Evolutionary conservation across 805 yeast species (phyloP).

Genomic region (Saccharomycopsis malanga): DNA sequence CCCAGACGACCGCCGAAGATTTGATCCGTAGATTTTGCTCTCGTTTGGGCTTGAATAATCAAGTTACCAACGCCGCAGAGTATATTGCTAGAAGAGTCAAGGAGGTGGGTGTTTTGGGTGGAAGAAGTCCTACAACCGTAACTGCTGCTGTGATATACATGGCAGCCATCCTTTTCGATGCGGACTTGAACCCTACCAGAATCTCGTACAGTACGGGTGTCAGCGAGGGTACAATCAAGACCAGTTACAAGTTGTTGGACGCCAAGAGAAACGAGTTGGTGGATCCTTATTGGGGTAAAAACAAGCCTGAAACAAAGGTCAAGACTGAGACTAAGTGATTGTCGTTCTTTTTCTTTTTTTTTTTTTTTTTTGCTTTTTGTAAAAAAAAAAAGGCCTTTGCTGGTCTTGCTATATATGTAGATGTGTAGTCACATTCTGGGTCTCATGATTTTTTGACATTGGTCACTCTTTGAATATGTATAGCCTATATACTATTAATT

Average conservation of each 20-base stretch:
- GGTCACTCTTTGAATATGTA: too few relatives aligned
- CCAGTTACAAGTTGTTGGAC: slow-evolving; percentile 76
- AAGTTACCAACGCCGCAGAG: slow-evolving; percentile 88
- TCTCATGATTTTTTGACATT: too few relatives aligned
- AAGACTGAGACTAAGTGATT: background rate
- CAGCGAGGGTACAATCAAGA: slow-evolving; percentile 94
- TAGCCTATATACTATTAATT: too few relatives aligned
- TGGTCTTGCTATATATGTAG: background rate
- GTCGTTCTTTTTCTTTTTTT: background rate
- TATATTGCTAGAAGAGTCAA: slow-evolving; percentile 84
- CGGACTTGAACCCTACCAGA: slow-evolving; percentile 64
- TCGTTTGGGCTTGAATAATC: slow-evolving; percentile 78
- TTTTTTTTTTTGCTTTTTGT: too few relatives aligned
- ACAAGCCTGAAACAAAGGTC: background rate
- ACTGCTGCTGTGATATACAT: slow-evolving; percentile 96
- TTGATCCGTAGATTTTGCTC: slow-evolving; percentile 94
- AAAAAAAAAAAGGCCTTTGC: background rate
- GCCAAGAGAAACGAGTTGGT: slow-evolving; percentile 65
- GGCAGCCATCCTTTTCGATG: slow-evolving; percentile 83
- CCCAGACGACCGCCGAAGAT: slow-evolving; percentile 90
- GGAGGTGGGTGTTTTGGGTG: slow-evolving; percentile 89
- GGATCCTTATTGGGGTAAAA: slow-evolving; percentile 62
- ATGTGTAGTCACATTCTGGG: too few relatives aligned
- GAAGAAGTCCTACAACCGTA: slow-evolving; percentile 93
- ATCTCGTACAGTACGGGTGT: slow-evolving; percentile 93